These are phyloP conservation scores for Panus rudis DNA, from an alignment of 768 basidiomycete genomes.

Conservation along the genomic window DNA sequence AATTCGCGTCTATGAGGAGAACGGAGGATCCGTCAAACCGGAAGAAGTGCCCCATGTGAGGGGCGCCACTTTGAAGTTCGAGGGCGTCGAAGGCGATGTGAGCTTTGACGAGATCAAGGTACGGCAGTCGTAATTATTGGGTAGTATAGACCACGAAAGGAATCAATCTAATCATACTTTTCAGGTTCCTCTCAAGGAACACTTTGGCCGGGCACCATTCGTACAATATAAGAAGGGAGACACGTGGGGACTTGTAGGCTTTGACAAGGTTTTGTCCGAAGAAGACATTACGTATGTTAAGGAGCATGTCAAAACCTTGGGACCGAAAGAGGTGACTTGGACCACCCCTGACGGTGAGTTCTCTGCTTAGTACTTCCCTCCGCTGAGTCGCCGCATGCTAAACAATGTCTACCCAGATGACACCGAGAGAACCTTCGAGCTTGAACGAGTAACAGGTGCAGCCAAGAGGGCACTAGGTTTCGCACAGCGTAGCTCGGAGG, in stretches of 20 bases:
- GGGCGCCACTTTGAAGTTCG: slow-evolving; percentile 42
- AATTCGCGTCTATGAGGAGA: slow-evolving; percentile 55
- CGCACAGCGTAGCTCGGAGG: slow-evolving; percentile 32
- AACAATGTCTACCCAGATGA: slow-evolving; percentile 41
- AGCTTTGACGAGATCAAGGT: slow-evolving; percentile 58
- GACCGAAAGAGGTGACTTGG: slow-evolving; percentile 62
- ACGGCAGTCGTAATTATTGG: slow-evolving; percentile 1
- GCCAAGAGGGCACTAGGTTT: slow-evolving; percentile 42
- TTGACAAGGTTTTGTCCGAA: slow-evolving; percentile 60
- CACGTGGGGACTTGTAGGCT: slow-evolving; percentile 41
- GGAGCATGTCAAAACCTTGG: slow-evolving; percentile 56
- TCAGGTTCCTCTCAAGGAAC: slow-evolving; percentile 39
- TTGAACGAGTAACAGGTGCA: slow-evolving; percentile 66
- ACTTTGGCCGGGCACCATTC: slow-evolving; percentile 40
- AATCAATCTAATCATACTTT: background rate
- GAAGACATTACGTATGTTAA: slow-evolving; percentile 69
- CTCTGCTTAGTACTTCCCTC: background rate
- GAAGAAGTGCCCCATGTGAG: slow-evolving; percentile 37
- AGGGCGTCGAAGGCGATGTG: slow-evolving; percentile 48
- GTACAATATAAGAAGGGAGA: slow-evolving; percentile 42
- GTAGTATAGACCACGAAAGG: no score
- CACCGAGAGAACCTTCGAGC: slow-evolving; percentile 63
- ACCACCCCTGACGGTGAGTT: slow-evolving; percentile 49
- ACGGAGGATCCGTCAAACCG: slow-evolving; percentile 37
- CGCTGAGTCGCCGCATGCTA: background rate